These are phyloP conservation scores for Aspergillus jensenii DNA, from an alignment of 2,329 filamentous ascomycete genomes.

Conservation along the genomic window DNA sequence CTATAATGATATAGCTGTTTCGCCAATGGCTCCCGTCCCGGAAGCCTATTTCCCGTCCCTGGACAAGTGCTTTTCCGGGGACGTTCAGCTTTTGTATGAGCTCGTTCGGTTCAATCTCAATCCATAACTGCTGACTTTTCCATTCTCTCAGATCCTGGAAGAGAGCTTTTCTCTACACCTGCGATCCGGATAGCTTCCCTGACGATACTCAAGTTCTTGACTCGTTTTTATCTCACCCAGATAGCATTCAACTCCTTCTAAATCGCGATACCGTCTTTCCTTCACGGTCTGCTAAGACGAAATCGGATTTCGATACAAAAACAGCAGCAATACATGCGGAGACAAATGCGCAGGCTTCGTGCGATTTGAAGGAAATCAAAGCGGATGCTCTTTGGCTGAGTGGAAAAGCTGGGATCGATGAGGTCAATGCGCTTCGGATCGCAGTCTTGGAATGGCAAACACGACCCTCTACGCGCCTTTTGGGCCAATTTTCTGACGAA, in stretches of 20 bases:
- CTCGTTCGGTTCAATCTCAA: neutral
- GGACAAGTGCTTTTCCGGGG: slow-evolving; percentile 79
- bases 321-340: slow-evolving; percentile 84
- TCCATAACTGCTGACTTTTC: slow-evolving; percentile 21
- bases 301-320: slow-evolving; percentile 74
- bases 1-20: slow-evolving; percentile 44
- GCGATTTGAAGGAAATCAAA: slow-evolving; percentile 77
- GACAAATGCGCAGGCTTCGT: slow-evolving; percentile 63
- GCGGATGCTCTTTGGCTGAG: slow-evolving; percentile 84
- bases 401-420: slow-evolving; percentile 72
- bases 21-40: slow-evolving; percentile 66
- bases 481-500: slow-evolving; percentile 71
- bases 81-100: slow-evolving; percentile 72
- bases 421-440: slow-evolving; percentile 77
- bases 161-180: slow-evolving; percentile 55
- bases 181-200: slow-evolving; percentile 40
- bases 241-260: slow-evolving; percentile 67
- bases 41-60: slow-evolving; percentile 81
- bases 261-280: slow-evolving; percentile 69
- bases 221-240: slow-evolving; percentile 69
- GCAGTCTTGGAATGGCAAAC: slow-evolving; percentile 81
- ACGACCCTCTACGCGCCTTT: slow-evolving; percentile 70
- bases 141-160: slow-evolving; percentile 58
- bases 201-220: slow-evolving; percentile 59
- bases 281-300: slow-evolving; percentile 61